Base-by-base conservation (phyloP, 2,329 filamentous ascomycete species). In the Talaromyces sp. region DNA sequence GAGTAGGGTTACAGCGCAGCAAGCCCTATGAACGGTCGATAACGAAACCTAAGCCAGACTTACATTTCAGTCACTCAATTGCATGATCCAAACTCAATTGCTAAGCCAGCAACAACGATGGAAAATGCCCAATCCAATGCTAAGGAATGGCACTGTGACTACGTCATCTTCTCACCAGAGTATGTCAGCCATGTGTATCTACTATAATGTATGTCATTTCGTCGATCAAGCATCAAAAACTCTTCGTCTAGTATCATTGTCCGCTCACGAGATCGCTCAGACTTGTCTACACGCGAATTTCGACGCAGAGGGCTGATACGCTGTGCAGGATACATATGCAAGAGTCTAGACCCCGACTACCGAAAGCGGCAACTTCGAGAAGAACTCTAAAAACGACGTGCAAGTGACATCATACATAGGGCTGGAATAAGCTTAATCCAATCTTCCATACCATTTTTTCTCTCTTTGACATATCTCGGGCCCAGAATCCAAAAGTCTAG, bases 351-450 rank as follows among this genome's bases (percentile, higher is more conserved):
- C 5, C 18, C 31, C 9, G 16, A 11, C 16, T 54, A 35, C 50
- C 50, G 31, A 52, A 54, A 35, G 50, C 50, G 50, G 50, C 35
- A 54, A 14, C 21, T 52, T 54, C 48, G 28, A 33, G 28, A 18
- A 33, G 48, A 33, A 52, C 28, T 33, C 25, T 48, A 48, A 52
- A n/a, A 52, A 33, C 48, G 48, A 33, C 48, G n/a, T 16, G 16
- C 25, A n/a, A 33, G 48, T 52, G 48, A 52, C 48, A 52, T 52
- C 48, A 35, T 33, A 18, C 28, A 33, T 52, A 52, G 48, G 48
- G 48, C 48, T 52, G 28, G 8, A n/a, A 52, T 33, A 52, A 52
- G 28, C 48, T 52, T 52, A 31, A n/a, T 52, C 33, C 25, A n/a
- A 52, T n/a, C 8, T 52, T 16, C 21, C 8, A 23, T 23, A 23